Base-by-base conservation (phyloP, 2,329 filamentous ascomycete genomes). In the Aspergillus sp. region DNA sequence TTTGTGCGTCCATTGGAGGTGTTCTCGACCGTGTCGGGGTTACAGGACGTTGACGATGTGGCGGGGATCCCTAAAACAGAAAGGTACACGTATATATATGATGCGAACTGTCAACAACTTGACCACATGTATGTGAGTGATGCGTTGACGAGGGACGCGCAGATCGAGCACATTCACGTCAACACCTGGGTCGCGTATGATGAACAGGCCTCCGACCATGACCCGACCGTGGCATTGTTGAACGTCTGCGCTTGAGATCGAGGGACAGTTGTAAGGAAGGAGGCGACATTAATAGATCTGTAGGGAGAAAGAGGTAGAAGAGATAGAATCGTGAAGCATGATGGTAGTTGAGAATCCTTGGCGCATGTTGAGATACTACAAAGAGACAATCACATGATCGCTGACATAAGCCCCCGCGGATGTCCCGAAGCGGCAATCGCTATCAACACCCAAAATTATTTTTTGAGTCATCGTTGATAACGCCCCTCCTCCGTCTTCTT, bases 81-180 rank as follows among this genome's bases (percentile, higher is more conserved):
- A 75, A 75, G 86, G 9, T 90, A 90, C 68, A 87, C 85, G 1
- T 89, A 89, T 66, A 71, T 86, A 1, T 89, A 81, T 56, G 86
- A 87, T 58, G 82, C 81, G 79, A 88, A 87, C 70, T 79, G 81
- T 53, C 82, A 89, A 73, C 79, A 85, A 63, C 75, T 90, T 16
- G 87, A 89, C 68, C 86, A 89, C 72, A 82, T 87, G 71, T 88
- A 80, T 59, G 78, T 88, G 51, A 87, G 82, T 64, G 73, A 78
- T 22, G 74, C 74, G 46, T 62, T 87, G 53, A 73, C 71, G 22
- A 65, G 65, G 24, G 64, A 68, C 3, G 65, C 65, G 33, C 70
- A 76, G 14, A 52, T 62, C 49, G 83, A 89, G 75, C 86, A 90
- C 68, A 64, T 89, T 22, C 87, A 89, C 71, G 73, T 89, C 47